Conservation (phyloP, 106 monocot species). For the Dendrobium chrysotoxum region DNA sequence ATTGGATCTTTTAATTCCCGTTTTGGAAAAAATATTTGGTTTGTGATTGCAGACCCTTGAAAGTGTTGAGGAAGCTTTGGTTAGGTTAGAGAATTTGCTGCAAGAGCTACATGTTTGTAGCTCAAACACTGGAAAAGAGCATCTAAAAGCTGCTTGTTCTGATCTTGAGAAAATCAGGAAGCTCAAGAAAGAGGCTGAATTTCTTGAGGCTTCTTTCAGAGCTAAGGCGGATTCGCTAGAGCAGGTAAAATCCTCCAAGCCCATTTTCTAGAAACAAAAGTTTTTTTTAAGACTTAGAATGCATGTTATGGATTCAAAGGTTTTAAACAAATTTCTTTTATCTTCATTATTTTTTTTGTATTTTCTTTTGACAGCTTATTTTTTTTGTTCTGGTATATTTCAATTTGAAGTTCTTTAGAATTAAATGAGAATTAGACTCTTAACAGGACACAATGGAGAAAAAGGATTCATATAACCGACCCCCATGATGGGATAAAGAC, state of each 20-base stretch:
- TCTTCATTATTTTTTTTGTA: background rate
- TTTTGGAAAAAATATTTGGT: background rate
- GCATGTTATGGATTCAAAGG: background rate
- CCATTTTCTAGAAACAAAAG: background rate
- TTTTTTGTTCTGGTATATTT: background rate
- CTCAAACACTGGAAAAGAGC: constrained; percentile 73
- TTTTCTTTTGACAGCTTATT: constrained; percentile 1
- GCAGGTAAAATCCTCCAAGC: constrained; percentile 26
- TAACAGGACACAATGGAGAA: too few species aligned
- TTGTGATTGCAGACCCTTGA: constrained; percentile 73
- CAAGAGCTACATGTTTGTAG: constrained; percentile 90
- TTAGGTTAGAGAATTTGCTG: constrained; percentile 75
- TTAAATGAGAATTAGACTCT: too few species aligned
- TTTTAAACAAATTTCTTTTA: background rate
- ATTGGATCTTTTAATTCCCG: background rate
- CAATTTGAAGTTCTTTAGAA: background rate
- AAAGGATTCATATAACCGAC: too few species aligned
- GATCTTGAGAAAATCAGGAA: constrained; percentile 92
- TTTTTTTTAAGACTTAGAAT: background rate
- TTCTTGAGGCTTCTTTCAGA: constrained; percentile 97
- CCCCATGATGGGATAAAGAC: too few species aligned
- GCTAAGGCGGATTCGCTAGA: constrained; percentile 73
- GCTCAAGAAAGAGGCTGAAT: constrained; percentile 98
- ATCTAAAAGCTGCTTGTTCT: constrained; percentile 95
- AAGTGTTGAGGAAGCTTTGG: constrained; percentile 90